Evolutionary conservation across 2,329 filamentous ascomycete genomes (phyloP).

Genomic region (Aphanocladium album): DNA sequence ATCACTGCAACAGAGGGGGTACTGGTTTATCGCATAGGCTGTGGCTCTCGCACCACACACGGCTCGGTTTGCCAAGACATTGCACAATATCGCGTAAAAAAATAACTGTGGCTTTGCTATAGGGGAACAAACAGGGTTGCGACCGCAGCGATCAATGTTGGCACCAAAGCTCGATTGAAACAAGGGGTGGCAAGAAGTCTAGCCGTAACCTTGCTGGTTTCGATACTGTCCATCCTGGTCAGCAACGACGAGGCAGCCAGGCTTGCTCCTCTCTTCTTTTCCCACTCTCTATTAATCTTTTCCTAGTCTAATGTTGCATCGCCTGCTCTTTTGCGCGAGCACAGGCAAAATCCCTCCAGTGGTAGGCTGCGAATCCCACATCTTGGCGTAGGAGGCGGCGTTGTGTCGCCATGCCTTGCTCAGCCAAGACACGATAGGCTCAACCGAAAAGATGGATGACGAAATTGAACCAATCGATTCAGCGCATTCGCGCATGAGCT

Average conservation of each 20-base stretch:
- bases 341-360: too few relatives aligned
- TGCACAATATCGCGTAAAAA: constrained; percentile 1
- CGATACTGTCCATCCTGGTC: background rate
- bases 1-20: background rate
- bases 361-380: background rate
- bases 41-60: background rate
- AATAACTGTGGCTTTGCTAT: background rate
- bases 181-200: background rate
- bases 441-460: background rate
- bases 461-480: constrained; percentile 6
- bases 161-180: background rate
- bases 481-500: constrained; percentile 7
- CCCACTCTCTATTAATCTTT: background rate
- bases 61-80: background rate
- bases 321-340: background rate
- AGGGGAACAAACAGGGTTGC: background rate
- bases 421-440: background rate
- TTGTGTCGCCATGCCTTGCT: background rate
- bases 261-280: background rate
- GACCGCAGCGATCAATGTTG: background rate
- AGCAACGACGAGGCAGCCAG: background rate
- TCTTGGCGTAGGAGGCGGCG: background rate
- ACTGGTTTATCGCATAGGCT: background rate
- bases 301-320: background rate
- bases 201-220: background rate